Conservation (phyloP, 441 rosid species). For the Theobroma grandiflorum region DNA sequence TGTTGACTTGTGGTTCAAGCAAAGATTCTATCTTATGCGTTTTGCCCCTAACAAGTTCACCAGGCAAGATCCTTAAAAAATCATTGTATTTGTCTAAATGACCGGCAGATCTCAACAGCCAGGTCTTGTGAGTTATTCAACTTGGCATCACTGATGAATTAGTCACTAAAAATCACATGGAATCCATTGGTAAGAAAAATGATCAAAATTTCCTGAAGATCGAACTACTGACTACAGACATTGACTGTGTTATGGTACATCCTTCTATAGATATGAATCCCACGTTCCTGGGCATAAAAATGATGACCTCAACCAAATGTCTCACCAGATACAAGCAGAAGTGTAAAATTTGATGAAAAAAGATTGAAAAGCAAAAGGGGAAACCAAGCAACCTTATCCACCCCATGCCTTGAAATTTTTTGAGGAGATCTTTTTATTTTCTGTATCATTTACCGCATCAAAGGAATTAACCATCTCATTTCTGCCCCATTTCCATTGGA, state of each 20-base stretch:
- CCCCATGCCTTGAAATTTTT: not conserved
- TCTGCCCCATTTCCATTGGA: slow-evolving; percentile 96
- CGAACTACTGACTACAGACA: not conserved
- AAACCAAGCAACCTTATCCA: not conserved
- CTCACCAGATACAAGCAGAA: not conserved
- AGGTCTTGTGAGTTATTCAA: not conserved
- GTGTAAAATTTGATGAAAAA: not conserved
- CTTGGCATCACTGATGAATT: not conserved
- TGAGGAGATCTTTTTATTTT: not conserved
- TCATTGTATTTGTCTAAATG: not conserved
- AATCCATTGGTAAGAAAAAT: not conserved
- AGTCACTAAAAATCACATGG: not conserved
- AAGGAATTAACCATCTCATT: slow-evolving; percentile 78
- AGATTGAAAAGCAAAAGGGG: not conserved
- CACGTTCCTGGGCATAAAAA: not conserved
- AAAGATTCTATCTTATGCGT: not conserved
- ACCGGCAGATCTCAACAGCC: not conserved
- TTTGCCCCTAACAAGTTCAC: not conserved
- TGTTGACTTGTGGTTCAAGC: not conserved
- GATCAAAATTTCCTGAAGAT: not conserved
- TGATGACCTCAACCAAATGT: not conserved
- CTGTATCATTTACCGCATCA: slow-evolving; percentile 50
- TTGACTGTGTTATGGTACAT: not conserved
- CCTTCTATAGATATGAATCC: not conserved
- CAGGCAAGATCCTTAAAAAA: not conserved